Conservation (phyloP, 129 eudicot species). For the Sambucus nigra region DNA sequence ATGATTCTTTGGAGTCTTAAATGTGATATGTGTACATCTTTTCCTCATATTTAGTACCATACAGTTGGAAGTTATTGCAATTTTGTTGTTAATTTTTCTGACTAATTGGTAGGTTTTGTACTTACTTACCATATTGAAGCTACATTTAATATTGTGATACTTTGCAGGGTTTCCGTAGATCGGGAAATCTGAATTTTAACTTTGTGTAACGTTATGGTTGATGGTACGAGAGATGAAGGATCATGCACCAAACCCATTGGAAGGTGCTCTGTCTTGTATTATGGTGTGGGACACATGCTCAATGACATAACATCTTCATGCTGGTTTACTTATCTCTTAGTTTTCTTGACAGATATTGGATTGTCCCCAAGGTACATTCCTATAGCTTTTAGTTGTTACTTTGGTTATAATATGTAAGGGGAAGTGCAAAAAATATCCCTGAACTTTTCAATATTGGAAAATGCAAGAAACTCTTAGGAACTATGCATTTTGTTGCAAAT, state of each 20-base stretch:
- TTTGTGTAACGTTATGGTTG: slow-evolving; percentile 24
- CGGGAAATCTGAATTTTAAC: neutral
- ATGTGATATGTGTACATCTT: too few species aligned
- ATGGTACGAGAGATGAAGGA: slow-evolving; percentile 34
- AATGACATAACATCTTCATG: slow-evolving; percentile 92
- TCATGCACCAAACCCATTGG: slow-evolving; percentile 32
- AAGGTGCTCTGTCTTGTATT: slow-evolving; percentile 54
- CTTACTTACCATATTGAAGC: neutral
- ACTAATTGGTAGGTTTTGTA: neutral
- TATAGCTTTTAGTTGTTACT: neutral
- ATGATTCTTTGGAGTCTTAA: too few species aligned
- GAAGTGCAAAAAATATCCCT: too few species aligned
- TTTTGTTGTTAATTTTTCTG: too few species aligned
- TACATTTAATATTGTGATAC: neutral
- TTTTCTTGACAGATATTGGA: slow-evolving; percentile 83
- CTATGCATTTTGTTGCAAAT: too few species aligned
- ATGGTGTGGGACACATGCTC: slow-evolving; percentile 95
- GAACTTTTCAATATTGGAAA: too few species aligned
- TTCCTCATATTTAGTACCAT: too few species aligned
- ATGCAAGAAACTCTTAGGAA: too few species aligned
- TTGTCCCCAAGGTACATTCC: slow-evolving; percentile 62
- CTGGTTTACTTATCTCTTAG: slow-evolving; percentile 91
- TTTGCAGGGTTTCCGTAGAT: neutral
- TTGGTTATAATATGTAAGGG: too few species aligned
- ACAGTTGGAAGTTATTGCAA: too few species aligned